These are phyloP conservation scores for Papiliotrema terrestris DNA, from an alignment of 1,284 basidiomycete species.

Conservation along the genomic window DNA sequence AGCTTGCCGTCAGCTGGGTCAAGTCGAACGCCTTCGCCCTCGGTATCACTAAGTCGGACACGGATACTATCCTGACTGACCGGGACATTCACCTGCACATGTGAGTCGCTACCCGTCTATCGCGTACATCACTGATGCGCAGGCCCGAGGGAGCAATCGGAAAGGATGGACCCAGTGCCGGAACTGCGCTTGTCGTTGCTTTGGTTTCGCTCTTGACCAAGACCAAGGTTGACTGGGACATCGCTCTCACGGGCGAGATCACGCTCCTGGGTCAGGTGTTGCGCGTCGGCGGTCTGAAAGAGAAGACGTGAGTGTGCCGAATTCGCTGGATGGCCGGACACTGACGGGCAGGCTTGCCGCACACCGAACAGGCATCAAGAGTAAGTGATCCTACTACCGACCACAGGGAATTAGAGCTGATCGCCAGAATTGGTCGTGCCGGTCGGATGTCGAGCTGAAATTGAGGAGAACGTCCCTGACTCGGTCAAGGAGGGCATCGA, in stretches of 20 bases:
- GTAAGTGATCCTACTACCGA: slow-evolving; percentile 38
- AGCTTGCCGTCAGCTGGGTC: slow-evolving; percentile 90
- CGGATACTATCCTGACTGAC: slow-evolving; percentile 75
- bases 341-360: slow-evolving; percentile 61
- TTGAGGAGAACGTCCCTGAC: slow-evolving; percentile 91
- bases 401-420: slow-evolving; percentile 1
- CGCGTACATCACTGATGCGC: slow-evolving; percentile 1
- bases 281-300: slow-evolving; percentile 88
- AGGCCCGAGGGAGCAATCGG: slow-evolving; percentile 89
- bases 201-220: slow-evolving; percentile 88
- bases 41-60: slow-evolving; percentile 70
- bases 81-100: slow-evolving; percentile 89
- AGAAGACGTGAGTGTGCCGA: slow-evolving; percentile 63
- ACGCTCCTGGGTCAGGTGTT: slow-evolving; percentile 87
- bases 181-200: slow-evolving; percentile 86
- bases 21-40: slow-evolving; percentile 84
- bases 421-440: slow-evolving; percentile 65
- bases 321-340: background rate
- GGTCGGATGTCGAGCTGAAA: slow-evolving; percentile 79
- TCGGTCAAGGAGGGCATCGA: slow-evolving; percentile 90
- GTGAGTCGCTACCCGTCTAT: slow-evolving; percentile 38
- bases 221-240: slow-evolving; percentile 75
- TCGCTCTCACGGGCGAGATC: slow-evolving; percentile 95
- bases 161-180: slow-evolving; percentile 95
- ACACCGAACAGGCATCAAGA: slow-evolving; percentile 89